Base-by-base conservation (phyloP, 495 filamentous ascomycete genomes). In the Penicillium cinerascens region DNA sequence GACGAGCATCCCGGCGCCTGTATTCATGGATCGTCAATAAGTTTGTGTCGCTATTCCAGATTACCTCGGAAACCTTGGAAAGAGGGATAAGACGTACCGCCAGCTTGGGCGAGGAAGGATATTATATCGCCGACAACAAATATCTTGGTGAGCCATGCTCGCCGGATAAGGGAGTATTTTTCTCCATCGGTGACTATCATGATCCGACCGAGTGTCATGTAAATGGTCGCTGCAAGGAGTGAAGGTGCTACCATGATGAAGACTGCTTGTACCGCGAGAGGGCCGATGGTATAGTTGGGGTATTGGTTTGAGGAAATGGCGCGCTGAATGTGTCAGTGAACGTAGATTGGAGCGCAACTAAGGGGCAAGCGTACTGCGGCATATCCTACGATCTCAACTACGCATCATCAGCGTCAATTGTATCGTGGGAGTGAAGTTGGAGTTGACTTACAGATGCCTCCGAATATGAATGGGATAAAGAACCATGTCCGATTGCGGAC, bases 381-480 rank as follows among this genome's bases (percentile, higher is more conserved):
- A 55, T 82, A 82, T 7, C 80, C 80, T 2, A 77, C 49, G 0
- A 72, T 52, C 60, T 84, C 77, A 62, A 79, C 76, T 78, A 41
- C 2, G 7, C 4, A 29, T 8, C 7, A 9, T 29, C 11, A 29
- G 26, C 26, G n/a, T n/a, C n/a, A n/a, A 29, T 5, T 29, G 7
- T 29, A 29, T 29, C 26, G n/a, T 4, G 10, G 15, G 16, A 18
- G 21, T 40, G 26, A 13, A 4, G 42, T 15, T 18, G 18, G 15
- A 21, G 21, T 26, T 7, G 29, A 72, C 74, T 59, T 72, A 84
- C 81, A 81, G 11, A 76, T 44, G 36, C 78, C 75, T 11, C 81
- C 83, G 21, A 84, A 53, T 6, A 80, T 25, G 25, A 86, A 71
- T 0, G 84, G 76, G 9, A 78, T 77, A 46, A 85, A 83, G 61